Evolutionary conservation across 192 early-diverging fungal species (phyloP).

Genomic region (Anaeromyces robustus): DNA sequence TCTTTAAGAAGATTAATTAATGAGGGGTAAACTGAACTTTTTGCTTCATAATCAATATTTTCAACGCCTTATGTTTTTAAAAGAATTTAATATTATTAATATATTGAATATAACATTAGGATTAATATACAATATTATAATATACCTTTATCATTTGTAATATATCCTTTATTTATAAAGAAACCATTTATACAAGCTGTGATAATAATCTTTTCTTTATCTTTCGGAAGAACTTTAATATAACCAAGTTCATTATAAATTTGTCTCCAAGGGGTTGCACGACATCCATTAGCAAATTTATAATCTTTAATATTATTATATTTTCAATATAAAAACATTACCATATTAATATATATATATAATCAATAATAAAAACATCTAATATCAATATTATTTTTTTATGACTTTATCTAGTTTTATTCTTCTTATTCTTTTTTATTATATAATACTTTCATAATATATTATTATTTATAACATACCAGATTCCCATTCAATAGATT

Average conservation of each 20-base stretch:
- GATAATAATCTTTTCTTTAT: conserved; percentile 28
- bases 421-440: too few relatives aligned
- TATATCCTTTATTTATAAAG: conserved; percentile 42
- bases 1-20: conserved; percentile 25
- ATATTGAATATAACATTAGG: background rate
- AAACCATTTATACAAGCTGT: conserved; percentile 37
- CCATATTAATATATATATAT: too few relatives aligned
- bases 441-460: too few relatives aligned
- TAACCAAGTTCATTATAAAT: conserved; percentile 40
- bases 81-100: conserved; percentile 1
- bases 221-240: conserved; percentile 22
- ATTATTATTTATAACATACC: conserved; percentile 3
- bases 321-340: too few relatives aligned
- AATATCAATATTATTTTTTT: too few relatives aligned
- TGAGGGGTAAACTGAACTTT: conserved; percentile 19
- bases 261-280: conserved; percentile 45
- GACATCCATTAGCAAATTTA: conserved; percentile 38
- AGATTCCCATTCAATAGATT: conserved; percentile 38
- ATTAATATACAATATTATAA: background rate
- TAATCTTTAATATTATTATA: conserved; percentile 21
- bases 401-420: too few relatives aligned
- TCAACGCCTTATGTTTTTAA: conserved; percentile 15
- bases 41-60: conserved; percentile 35
- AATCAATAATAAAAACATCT: too few relatives aligned
- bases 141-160: conserved; percentile 27